Percentiles rank a stretch among this genome's conserved stretches.
Evolutionary conservation across 2,329 filamentous ascomycete species (phyloP).

Genomic region (Aspergillus pseudoterreus): DNA sequence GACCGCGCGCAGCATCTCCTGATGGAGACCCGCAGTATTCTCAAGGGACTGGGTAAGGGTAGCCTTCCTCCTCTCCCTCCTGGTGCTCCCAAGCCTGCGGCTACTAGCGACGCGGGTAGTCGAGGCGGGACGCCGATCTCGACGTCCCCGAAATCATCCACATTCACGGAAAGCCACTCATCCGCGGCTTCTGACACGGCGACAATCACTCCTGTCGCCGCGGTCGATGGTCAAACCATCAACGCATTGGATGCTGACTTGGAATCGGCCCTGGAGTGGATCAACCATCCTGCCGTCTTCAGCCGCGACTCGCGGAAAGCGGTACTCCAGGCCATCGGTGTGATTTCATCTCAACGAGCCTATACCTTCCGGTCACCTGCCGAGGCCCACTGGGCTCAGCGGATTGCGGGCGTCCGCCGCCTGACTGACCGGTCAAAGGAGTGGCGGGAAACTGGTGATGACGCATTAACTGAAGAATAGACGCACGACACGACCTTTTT

Average conservation of each 20-base stretch:
- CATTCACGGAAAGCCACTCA: constrained; percentile 30
- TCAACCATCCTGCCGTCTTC: constrained; percentile 93
- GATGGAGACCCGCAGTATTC: constrained; percentile 87
- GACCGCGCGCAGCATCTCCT: constrained; percentile 90
- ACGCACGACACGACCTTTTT: constrained; percentile 5
- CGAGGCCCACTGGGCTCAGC: constrained; percentile 82
- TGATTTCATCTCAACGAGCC: constrained; percentile 89
- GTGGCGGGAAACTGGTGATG: constrained; percentile 84
- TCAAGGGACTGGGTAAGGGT: constrained; percentile 94
- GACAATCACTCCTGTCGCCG: constrained; percentile 55
- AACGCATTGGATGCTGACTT: constrained; percentile 85
- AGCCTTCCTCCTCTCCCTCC: constrained; percentile 83
- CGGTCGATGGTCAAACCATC: constrained; percentile 82
- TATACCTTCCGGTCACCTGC: constrained; percentile 90
- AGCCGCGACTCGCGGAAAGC: constrained; percentile 91
- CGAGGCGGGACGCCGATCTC: constrained; percentile 36
- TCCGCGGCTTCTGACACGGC: constrained; percentile 40
- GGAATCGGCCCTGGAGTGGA: constrained; percentile 91
- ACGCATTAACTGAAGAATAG: constrained; percentile 59
- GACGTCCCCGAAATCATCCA: constrained; percentile 36
- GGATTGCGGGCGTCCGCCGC: constrained; percentile 75
- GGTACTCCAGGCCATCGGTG: constrained; percentile 91
- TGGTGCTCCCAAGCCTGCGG: constrained; percentile 39
- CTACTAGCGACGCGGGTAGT: constrained; percentile 39
- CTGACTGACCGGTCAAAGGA: constrained; percentile 81